A percentile compares a stretch with the other conserved stretches of the same genome.
Conservation (phyloP, 2,329 filamentous ascomycete species). For the Verticillium alfalfae region DNA sequence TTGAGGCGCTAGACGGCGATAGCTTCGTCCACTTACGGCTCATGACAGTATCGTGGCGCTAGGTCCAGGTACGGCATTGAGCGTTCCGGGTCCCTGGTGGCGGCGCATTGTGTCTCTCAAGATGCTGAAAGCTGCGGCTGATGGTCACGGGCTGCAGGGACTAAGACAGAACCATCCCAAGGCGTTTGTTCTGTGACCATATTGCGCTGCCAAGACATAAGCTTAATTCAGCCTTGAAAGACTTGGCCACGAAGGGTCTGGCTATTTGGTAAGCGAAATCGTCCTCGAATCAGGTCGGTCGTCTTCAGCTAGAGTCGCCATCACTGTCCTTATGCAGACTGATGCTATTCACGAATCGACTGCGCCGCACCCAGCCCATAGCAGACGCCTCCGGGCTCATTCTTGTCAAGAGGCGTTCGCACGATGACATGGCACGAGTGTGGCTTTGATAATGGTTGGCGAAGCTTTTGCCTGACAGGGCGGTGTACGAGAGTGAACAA, state of each 20-base stretch:
- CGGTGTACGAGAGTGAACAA: too few relatives aligned
- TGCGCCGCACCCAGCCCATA: too few relatives aligned
- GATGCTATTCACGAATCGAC: too few relatives aligned
- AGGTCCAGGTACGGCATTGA: not conserved
- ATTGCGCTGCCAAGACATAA: not conserved
- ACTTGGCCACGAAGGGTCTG: not conserved
- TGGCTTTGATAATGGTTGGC: too few relatives aligned
- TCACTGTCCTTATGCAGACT: conserved; percentile 8
- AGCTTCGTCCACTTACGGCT: not conserved
- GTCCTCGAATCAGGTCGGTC: not conserved
- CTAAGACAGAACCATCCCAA: not conserved
- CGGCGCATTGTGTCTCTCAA: not conserved
- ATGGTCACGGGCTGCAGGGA: not conserved
- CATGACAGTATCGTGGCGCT: not conserved
- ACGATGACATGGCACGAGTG: too few relatives aligned
- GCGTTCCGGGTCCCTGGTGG: not conserved
- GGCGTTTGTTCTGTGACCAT: not conserved
- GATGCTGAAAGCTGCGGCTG: not conserved
- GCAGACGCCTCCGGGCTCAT: too few relatives aligned
- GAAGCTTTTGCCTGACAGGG: too few relatives aligned
- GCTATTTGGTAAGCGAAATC: not conserved
- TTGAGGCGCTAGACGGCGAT: not conserved
- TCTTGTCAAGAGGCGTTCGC: too few relatives aligned
- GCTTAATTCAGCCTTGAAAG: not conserved
- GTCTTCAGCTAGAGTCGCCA: conserved; percentile 1